Base-by-base conservation (phyloP, 768 basidiomycete species). In the Boletus tomentosulus region DNA sequence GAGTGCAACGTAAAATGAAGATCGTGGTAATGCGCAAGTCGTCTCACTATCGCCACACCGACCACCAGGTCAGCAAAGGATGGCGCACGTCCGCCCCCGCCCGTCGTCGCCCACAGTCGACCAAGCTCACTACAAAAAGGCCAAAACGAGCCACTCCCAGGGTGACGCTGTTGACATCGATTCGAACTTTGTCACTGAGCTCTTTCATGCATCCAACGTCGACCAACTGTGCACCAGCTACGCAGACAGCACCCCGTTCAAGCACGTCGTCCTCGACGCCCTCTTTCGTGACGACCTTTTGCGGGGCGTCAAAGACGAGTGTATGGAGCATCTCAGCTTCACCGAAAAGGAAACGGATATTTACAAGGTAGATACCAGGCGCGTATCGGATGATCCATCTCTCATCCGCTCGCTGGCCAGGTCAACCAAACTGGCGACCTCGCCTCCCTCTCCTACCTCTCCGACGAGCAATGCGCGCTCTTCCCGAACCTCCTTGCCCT, bases 351-450 rank as follows among this genome's bases (percentile, higher is more conserved):
- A 98, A 77, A 98, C 96, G 3, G 96, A 98, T 66, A 98, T 98
- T 60, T 98, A 98, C 83, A 93, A 91, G 85, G 91, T 89, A 56
- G 55, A 4, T n/a, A 41, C 22, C 7, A 28, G 35, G n/a, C 31
- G 22, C 6, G 13, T 15, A 34, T 30, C 33, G 12, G 43, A 27
- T 16, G 22, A 42, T 43, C 24, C 39, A 8, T 27, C 19, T 31
- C 47, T 53, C n/a, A 56, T 52, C 55, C 52, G 2, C 38, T 25
- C 28, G 31, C 22, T 25, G 33, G 38, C 41, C 61, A 98, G 95
- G 88, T 98, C 63, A 87, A 94, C 71, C 96, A 98, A 76, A 97
- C 96, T 0, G 95, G 95, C 60, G 96, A 98, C 74, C 83, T 98
- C 24, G 89, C 93, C 15, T 98, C 96, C 12, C 81, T 98, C 30